Conservation (phyloP, 148 eudicot species). For the Limonium bicolor region DNA sequence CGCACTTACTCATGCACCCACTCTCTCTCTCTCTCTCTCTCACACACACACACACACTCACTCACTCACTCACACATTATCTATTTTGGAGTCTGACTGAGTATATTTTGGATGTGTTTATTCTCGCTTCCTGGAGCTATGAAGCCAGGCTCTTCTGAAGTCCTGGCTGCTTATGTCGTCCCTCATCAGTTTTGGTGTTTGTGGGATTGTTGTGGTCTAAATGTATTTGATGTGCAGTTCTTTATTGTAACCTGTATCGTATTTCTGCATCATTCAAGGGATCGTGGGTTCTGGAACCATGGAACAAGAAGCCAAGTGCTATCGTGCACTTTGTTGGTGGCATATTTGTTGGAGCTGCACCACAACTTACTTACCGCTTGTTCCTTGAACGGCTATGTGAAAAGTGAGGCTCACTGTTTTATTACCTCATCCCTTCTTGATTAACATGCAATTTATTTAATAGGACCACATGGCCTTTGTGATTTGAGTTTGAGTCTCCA, state of each 20-base stretch:
- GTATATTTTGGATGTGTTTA: too few relatives aligned
- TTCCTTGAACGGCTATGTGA: conserved; percentile 81
- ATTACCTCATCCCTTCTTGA: too few relatives aligned
- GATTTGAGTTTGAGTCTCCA: too few relatives aligned
- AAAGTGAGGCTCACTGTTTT: conserved; percentile 45
- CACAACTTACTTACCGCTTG: conserved; percentile 85
- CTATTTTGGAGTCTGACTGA: too few relatives aligned
- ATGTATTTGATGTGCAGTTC: background rate
- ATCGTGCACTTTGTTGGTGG: conserved; percentile 90
- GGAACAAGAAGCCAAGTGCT: conserved; percentile 28
- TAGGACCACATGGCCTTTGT: too few relatives aligned
- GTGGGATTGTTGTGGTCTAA: background rate
- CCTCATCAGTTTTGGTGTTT: too few relatives aligned
- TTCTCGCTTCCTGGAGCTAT: background rate
- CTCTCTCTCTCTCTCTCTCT: too few relatives aligned
- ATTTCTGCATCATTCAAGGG: conserved; percentile 32
- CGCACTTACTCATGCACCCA: too few relatives aligned
- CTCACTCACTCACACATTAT: too few relatives aligned
- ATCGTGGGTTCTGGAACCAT: conserved; percentile 89
- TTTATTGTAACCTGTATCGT: background rate
- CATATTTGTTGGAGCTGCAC: conserved; percentile 97
- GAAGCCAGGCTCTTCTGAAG: background rate
- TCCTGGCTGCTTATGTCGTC: too few relatives aligned
- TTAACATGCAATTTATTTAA: too few relatives aligned
- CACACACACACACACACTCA: too few relatives aligned